Evolutionary conservation across 441 rosid genomes (phyloP).

Genomic region (Adansonia gregorii): DNA sequence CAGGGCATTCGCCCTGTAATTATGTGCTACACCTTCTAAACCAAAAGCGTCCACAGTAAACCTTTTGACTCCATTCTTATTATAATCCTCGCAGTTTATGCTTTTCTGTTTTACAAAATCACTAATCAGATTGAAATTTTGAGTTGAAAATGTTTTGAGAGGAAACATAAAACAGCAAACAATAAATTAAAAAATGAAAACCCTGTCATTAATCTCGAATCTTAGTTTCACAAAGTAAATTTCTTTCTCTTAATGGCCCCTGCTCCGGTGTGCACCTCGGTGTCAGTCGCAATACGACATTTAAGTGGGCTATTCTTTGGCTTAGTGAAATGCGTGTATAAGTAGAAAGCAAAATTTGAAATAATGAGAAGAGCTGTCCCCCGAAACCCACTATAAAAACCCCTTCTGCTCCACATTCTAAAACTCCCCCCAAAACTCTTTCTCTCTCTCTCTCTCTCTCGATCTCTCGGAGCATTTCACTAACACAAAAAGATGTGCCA

Average conservation of each 20-base stretch:
- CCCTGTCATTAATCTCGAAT: not conserved
- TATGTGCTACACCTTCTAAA: not conserved
- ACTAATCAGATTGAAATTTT: too few relatives aligned
- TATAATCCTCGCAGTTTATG: not conserved
- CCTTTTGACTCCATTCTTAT: conserved; percentile 21
- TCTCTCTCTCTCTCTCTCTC: conserved; percentile 14
- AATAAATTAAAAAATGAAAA: not conserved
- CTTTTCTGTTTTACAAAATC: too few relatives aligned
- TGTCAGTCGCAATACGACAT: not conserved
- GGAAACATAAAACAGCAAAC: too few relatives aligned
- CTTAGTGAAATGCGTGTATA: too few relatives aligned
- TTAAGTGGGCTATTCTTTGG: too few relatives aligned
- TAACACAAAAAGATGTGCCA: conserved; percentile 45
- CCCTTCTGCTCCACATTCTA: not conserved
- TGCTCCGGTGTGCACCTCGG: not conserved
- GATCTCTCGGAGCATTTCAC: not conserved
- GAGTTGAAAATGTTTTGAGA: too few relatives aligned
- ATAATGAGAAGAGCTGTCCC: not conserved
- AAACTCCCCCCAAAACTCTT: not conserved
- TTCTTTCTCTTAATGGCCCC: not conserved
- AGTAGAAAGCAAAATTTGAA: not conserved
- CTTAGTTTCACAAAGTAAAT: not conserved
- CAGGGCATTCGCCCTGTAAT: not conserved
- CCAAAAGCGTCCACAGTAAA: too few relatives aligned
- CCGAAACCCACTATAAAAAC: conserved; percentile 44